Percentiles rank a stretch among this genome's conserved stretches.
These are phyloP conservation scores for Yamadazyma philogaea DNA, from an alignment of 805 yeast genomes.

Conservation along the genomic window DNA sequence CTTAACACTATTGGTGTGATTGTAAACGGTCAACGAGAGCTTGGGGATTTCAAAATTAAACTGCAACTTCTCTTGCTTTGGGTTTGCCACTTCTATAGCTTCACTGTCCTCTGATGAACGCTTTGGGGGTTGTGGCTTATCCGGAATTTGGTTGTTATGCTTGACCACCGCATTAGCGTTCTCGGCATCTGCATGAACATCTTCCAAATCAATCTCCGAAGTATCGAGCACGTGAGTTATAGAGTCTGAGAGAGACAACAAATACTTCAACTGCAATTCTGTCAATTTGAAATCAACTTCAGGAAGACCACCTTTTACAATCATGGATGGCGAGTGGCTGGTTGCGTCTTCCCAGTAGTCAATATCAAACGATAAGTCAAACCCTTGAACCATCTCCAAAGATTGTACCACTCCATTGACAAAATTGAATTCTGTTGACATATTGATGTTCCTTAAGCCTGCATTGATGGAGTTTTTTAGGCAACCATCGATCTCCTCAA, in stretches of 20 bases:
- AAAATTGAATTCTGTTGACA: slow-evolving; percentile 60
- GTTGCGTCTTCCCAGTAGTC: slow-evolving; percentile 47
- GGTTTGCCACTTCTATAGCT: slow-evolving; percentile 15
- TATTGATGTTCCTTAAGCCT: slow-evolving; percentile 68
- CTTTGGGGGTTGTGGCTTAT: background rate
- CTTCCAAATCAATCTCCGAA: slow-evolving; percentile 43
- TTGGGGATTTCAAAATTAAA: slow-evolving; percentile 60
- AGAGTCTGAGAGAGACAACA: slow-evolving; percentile 53
- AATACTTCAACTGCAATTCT: slow-evolving; percentile 64
- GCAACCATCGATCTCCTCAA: slow-evolving; percentile 27
- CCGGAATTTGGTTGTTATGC: slow-evolving; percentile 16
- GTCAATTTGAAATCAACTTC: slow-evolving; percentile 65
- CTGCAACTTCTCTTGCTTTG: slow-evolving; percentile 37
- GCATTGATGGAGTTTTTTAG: slow-evolving; percentile 55
- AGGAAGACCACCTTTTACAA: slow-evolving; percentile 55
- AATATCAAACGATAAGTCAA: slow-evolving; percentile 60
- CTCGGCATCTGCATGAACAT: slow-evolving; percentile 58
- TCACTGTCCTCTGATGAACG: background rate
- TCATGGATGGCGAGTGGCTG: slow-evolving; percentile 45
- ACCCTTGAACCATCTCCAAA: slow-evolving; percentile 61
- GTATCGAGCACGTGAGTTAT: slow-evolving; percentile 52
- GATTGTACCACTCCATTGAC: slow-evolving; percentile 45
- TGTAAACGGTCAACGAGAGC: slow-evolving; percentile 59
- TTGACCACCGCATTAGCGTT: slow-evolving; percentile 54
- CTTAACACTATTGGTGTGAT: slow-evolving; percentile 40